Evolutionary conservation across 306 rosid genomes (phyloP), one percentile per base, ranked within the genome.

Genomic region (Spatholobus suberectus): DNA sequence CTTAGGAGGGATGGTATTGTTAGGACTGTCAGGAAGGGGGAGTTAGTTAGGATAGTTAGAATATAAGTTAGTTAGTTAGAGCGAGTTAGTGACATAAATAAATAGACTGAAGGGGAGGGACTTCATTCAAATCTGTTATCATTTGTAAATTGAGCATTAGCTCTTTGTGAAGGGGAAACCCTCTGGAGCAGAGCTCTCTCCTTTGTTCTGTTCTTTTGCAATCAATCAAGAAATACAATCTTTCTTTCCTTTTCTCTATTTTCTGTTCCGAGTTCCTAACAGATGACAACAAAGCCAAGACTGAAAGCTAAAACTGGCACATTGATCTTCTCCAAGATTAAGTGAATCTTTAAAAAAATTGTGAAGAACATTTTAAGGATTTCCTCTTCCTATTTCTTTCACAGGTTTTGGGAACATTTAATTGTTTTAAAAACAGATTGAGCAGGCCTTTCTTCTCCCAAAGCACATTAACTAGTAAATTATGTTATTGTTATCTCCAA

Each of bases 351-450:
- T 12, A 23, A 58, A 17, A 44, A 5, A 0, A 3, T 20, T 21
- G 2, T 2, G 37, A 29, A 9, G 8, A 72, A 13, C 51, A 34
- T 71, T 57, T 70, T 20, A 32, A 77, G 49, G 37, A 55, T 70
- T 68, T 38, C 27, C 32, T 44, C 21, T 29, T 35, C 9, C 2
- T 29, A 27, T 29, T 17, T 52, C 18, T 71, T 72, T 61, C 20
- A 44, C 5, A 59, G 1, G 54, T 17, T 29, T 61, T 47, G 44
- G 24, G n/a, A 35, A 37, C 6, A 49, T 73, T n/a, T 46, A 55
- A 40, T 46, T 80, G 23, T 18, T 57, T n/a, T 35, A 61, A 37
- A 46, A 58, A 81, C 63, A 73, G 75, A 74, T 62, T 63, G 18
- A 35, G 76, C n/a, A 32, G 18, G 14, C 62, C 29, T 62, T 82